Percentiles rank a stretch among this genome's conserved stretches.
These are phyloP conservation scores for Raddia distichophylla DNA, from an alignment of 176 grass and related monocot species.

Conservation along the genomic window DNA sequence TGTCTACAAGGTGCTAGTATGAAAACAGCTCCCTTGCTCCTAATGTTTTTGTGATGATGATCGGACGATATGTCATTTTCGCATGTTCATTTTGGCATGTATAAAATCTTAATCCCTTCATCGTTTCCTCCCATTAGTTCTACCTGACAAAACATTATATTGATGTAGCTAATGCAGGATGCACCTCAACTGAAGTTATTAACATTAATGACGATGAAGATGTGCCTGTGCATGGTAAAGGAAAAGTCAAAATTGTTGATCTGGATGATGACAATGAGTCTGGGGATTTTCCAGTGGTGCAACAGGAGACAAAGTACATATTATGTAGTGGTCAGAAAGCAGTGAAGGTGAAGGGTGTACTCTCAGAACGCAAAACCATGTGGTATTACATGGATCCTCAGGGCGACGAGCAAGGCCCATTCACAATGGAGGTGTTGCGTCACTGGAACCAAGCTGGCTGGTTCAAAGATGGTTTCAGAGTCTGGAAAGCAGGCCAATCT, in stretches of 20 bases:
- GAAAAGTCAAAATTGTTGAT: conserved; percentile 4
- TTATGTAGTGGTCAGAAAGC: neutral
- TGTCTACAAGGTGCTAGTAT: neutral
- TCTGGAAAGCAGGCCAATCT: conserved; percentile 64
- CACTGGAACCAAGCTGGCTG: conserved; percentile 39
- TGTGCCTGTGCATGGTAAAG: neutral
- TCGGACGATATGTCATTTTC: neutral
- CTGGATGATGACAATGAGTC: conserved; percentile 28
- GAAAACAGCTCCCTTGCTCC: neutral
- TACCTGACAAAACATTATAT: conserved; percentile 6
- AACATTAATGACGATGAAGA: conserved; percentile 41
- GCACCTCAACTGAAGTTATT: conserved; percentile 12
- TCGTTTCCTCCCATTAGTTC: neutral
- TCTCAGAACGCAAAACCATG: neutral
- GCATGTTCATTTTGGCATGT: neutral
- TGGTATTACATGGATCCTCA: conserved; percentile 69
- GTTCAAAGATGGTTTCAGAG: conserved; percentile 62
- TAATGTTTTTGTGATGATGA: neutral
- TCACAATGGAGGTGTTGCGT: conserved; percentile 36
- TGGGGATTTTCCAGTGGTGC: neutral
- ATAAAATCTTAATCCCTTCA: neutral
- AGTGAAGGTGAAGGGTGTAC: neutral
- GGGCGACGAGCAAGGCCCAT: conserved; percentile 64
- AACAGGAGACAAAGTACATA: neutral
- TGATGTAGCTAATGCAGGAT: conserved; percentile 11